Conservation (phyloP, 108 stramenopile species). For the Cyclostephanos tholiformis region DNA sequence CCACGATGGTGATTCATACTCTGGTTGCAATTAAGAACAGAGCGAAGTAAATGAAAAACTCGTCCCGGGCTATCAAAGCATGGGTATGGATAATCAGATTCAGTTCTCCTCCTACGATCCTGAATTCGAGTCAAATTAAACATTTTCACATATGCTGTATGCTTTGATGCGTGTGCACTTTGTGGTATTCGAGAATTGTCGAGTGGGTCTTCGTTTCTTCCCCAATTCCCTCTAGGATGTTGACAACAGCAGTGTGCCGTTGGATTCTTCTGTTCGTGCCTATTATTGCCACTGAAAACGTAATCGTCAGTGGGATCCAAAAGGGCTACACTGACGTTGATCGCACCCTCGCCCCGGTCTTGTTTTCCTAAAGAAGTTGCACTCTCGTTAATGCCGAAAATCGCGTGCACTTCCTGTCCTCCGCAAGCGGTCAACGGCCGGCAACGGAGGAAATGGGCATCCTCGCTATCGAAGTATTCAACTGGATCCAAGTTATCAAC, state of each 20-base stretch:
- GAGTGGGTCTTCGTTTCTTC: slow-evolving; percentile 9
- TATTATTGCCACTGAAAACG: slow-evolving; percentile 8
- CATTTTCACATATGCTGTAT: slow-evolving; percentile 15
- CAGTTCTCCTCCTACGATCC: slow-evolving; percentile 7
- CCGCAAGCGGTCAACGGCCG: slow-evolving; percentile 2
- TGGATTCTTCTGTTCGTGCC: slow-evolving; percentile 5
- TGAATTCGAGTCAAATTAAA: slow-evolving; percentile 47
- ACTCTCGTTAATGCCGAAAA: slow-evolving; percentile 27
- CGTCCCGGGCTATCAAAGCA: slow-evolving; percentile 40
- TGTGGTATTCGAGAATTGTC: neutral
- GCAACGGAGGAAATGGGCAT: slow-evolving; percentile 44
- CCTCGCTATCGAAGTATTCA: slow-evolving; percentile 32
- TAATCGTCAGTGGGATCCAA: slow-evolving; percentile 21
- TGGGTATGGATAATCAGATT: slow-evolving; percentile 10
- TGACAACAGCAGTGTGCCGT: slow-evolving; percentile 32
- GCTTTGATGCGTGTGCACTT: neutral
- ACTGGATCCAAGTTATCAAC: slow-evolving; percentile 22
- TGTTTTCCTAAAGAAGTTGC: neutral
- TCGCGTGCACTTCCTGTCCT: slow-evolving; percentile 2
- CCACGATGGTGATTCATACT: neutral
- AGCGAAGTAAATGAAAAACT: slow-evolving; percentile 51
- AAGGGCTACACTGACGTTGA: slow-evolving; percentile 12
- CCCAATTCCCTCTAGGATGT: slow-evolving; percentile 42
- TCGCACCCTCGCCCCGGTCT: neutral
- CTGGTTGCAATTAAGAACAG: slow-evolving; percentile 29